These are phyloP conservation scores for Podospora pseudocomata DNA, from an alignment of 495 filamentous ascomycete species.

Conservation along the genomic window DNA sequence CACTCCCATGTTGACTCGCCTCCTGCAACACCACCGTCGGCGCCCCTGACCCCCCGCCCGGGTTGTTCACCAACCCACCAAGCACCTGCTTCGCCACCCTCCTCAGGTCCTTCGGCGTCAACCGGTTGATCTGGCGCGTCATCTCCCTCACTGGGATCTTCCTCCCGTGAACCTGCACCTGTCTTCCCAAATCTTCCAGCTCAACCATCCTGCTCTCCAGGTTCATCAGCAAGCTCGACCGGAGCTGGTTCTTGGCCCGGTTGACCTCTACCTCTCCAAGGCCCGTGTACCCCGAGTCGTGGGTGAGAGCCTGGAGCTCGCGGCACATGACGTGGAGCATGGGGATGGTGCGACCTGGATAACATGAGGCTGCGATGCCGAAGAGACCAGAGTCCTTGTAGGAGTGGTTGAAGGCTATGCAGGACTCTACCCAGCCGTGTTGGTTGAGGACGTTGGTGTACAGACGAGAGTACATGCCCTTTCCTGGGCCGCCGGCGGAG, in stretches of 20 bases:
- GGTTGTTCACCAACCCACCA: slow-evolving; percentile 70
- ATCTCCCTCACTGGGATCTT: slow-evolving; percentile 92
- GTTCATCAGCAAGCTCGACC: slow-evolving; percentile 92
- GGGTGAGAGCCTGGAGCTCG: slow-evolving; percentile 73
- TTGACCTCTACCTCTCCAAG: slow-evolving; percentile 78
- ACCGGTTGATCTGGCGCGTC: slow-evolving; percentile 76
- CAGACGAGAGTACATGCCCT: slow-evolving; percentile 96
- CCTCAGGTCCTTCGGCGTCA: slow-evolving; percentile 78
- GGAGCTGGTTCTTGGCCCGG: slow-evolving; percentile 97
- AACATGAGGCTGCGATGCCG: slow-evolving; percentile 84
- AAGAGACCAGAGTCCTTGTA: slow-evolving; percentile 96
- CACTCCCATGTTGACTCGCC: slow-evolving; percentile 44
- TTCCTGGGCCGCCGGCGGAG: slow-evolving; percentile 94
- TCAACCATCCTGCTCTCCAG: slow-evolving; percentile 96
- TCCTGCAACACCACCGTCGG: slow-evolving; percentile 89
- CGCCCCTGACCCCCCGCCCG: slow-evolving; percentile 82
- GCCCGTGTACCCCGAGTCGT: slow-evolving; percentile 63
- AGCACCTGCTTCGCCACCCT: slow-evolving; percentile 81
- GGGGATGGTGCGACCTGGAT: slow-evolving; percentile 64
- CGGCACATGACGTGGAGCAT: slow-evolving; percentile 94
- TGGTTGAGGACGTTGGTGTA: slow-evolving; percentile 98
- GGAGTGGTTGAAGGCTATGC: slow-evolving; percentile 92
- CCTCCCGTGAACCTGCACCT: slow-evolving; percentile 90
- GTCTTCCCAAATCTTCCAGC: slow-evolving; percentile 92
- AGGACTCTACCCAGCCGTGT: slow-evolving; percentile 92